Percentiles rank a stretch among this genome's conserved stretches.
These are phyloP conservation scores for Apiospora koreana DNA, from an alignment of 2,329 filamentous ascomycete species.

Conservation along the genomic window DNA sequence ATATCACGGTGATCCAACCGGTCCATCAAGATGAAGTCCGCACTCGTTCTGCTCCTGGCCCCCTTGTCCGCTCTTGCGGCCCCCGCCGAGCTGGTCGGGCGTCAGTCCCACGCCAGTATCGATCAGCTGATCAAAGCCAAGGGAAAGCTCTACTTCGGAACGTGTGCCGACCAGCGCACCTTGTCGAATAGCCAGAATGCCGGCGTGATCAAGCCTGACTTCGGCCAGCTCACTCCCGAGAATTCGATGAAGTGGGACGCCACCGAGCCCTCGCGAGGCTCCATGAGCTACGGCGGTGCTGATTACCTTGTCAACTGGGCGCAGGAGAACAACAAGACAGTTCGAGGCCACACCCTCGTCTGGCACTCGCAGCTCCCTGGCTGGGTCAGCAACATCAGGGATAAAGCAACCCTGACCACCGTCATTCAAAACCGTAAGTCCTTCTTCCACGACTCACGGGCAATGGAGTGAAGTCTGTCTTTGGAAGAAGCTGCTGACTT, in stretches of 20 bases:
- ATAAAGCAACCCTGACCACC: conserved; percentile 44
- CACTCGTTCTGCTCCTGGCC: conserved; percentile 37
- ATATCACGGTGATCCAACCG: background rate
- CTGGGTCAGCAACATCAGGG: conserved; percentile 54
- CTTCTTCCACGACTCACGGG: background rate
- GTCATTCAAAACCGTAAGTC: conserved; percentile 54
- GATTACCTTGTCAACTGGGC: conserved; percentile 64
- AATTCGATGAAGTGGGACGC: conserved; percentile 73
- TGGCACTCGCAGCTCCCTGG: conserved; percentile 63
- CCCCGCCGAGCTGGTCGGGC: conserved; percentile 33
- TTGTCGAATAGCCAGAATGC: conserved; percentile 51
- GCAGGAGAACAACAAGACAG: conserved; percentile 52
- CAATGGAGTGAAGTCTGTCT: background rate
- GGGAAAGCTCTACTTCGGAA: conserved; percentile 68
- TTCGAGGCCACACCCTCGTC: conserved; percentile 66
- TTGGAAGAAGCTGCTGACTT: background rate
- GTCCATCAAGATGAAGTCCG: conserved; percentile 29
- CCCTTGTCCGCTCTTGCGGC: conserved; percentile 36
- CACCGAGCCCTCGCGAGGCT: conserved; percentile 38
- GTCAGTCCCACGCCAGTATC: conserved; percentile 49
- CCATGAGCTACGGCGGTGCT: conserved; percentile 57
- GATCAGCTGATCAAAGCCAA: conserved; percentile 58
- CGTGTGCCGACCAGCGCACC: conserved; percentile 53
- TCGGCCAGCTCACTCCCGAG: conserved; percentile 66
- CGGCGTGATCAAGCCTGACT: conserved; percentile 60